phyloP scores from a whole-genome alignment of 768 basidiomycete species.

The Cystobasidium tubakii region DNA sequence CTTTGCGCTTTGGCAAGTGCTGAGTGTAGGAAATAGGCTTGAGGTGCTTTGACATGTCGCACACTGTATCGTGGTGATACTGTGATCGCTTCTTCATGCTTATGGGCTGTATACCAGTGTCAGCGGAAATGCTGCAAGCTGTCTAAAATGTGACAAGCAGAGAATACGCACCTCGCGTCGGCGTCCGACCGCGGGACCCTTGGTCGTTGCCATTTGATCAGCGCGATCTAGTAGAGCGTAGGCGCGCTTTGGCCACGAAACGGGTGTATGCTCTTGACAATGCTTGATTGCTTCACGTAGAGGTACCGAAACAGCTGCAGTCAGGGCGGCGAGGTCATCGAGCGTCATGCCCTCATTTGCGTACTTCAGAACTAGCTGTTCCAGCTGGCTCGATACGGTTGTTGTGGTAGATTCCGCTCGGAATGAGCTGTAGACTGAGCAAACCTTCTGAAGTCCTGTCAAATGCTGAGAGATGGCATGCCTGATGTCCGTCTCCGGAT shows the following conservation, averaged over 20 bases:
- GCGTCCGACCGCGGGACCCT: background rate
- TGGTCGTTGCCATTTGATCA: conserved; percentile 56
- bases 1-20: conserved; percentile 55
- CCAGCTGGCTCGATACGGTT: background rate
- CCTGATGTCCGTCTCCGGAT: background rate
- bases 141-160: conserved; percentile 8
- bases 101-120: background rate
- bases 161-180: background rate
- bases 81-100: conserved; percentile 16
- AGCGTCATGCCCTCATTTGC: conserved; percentile 15
- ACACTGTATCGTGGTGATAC: background rate
- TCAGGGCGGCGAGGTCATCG: background rate
- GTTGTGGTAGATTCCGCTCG: background rate
- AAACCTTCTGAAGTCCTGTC: background rate
- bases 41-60: conserved; percentile 34
- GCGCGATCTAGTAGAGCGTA: conserved; percentile 67
- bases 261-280: conserved; percentile 71
- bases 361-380: conserved; percentile 1
- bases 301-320: conserved; percentile 52
- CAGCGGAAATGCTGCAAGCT: background rate
- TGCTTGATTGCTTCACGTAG: conserved; percentile 76
- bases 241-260: conserved; percentile 64
- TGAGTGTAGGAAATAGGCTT: conserved; percentile 36
- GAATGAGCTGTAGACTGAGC: background rate
- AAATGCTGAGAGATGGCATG: background rate